Base-by-base conservation (phyloP, 306 rosid species). In the Benincasa hispida region DNA sequence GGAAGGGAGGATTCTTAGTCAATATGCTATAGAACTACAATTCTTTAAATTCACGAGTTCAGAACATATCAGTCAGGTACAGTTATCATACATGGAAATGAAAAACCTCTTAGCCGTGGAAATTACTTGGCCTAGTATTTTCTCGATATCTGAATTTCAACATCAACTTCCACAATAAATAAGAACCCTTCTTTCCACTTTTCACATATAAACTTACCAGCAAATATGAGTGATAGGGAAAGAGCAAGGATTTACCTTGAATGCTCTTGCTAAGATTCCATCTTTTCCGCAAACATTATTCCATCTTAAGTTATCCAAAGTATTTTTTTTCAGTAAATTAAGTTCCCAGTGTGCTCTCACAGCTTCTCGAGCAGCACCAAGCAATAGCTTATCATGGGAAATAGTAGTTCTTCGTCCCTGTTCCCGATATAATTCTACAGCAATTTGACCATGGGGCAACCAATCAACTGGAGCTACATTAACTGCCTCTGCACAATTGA, bases 401-500 rank as follows among this genome's bases (percentile, higher is more conserved):
- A 95, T 82, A 63, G 99, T 92, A 81, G 99, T 95, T 89, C 84
- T 95, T 55, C 98, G 92, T 77, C 90, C 87, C 85, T 90, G 99
- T 82, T 88, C 88, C 81, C 83, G 88, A 80, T 94, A 94, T 48
- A 90, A 86, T 83, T 88, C 89, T 85, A 94, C 84, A 70, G 99
- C 97, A 77, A 87, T 82, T 87, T 95, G 95, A 75, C 99, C 99
- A 76, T 95, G 98, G 75, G 97, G 98, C 72, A 94, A 83, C 99
- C 98, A 95, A 82, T 95, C 99, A 80, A 92, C 97, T 74, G 98
- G 98, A 81, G 99, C 99, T 19, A 92, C 99, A 79, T 95, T 95
- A 79, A 95, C 99, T 59, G 99, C 99, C 97, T 95, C 99, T 0
- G 99, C 99, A 85, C 97, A 92, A 86, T 94, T 94, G 95, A 94